These are phyloP conservation scores for Suhomyces vadensis DNA, from an alignment of 805 yeast genomes.

Conservation along the genomic window DNA sequence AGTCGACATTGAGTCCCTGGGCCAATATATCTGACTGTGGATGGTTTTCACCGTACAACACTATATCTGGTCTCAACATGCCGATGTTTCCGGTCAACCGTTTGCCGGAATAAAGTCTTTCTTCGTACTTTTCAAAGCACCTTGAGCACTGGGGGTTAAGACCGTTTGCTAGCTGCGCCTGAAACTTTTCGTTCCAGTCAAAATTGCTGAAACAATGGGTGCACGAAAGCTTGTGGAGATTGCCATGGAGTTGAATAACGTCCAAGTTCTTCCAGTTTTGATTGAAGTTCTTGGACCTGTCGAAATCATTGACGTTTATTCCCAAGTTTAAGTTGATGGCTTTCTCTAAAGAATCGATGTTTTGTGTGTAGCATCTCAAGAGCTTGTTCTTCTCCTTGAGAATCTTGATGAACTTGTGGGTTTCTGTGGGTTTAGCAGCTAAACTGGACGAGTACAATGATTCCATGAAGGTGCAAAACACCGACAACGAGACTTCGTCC, in stretches of 20 bases:
- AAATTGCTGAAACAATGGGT: conserved; percentile 61
- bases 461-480: conserved; percentile 92
- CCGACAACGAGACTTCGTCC: conserved; percentile 58
- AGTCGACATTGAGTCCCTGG: conserved; percentile 64
- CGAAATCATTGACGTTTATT: conserved; percentile 34
- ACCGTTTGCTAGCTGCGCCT: conserved; percentile 54
- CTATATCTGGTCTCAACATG: conserved; percentile 81
- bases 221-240: conserved; percentile 73
- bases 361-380: conserved; percentile 88
- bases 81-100: conserved; percentile 73
- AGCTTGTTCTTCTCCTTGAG: conserved; percentile 64
- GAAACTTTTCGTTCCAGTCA: conserved; percentile 61
- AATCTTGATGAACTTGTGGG: conserved; percentile 72
- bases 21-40: conserved; percentile 83
- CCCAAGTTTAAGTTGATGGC: conserved; percentile 65
- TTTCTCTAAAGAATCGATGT: conserved; percentile 86
- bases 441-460: conserved; percentile 63
- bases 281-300: conserved; percentile 26
- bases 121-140: conserved; percentile 59
- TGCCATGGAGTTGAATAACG: conserved; percentile 91
- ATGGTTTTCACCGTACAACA: conserved; percentile 91
- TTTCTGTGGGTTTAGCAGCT: conserved; percentile 75
- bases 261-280: conserved; percentile 63
- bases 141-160: conserved; percentile 73
- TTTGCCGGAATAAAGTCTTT: conserved; percentile 68